phyloP scores from a whole-genome alignment of 495 filamentous ascomycete genomes.

The Achaetomiella virescens region DNA sequence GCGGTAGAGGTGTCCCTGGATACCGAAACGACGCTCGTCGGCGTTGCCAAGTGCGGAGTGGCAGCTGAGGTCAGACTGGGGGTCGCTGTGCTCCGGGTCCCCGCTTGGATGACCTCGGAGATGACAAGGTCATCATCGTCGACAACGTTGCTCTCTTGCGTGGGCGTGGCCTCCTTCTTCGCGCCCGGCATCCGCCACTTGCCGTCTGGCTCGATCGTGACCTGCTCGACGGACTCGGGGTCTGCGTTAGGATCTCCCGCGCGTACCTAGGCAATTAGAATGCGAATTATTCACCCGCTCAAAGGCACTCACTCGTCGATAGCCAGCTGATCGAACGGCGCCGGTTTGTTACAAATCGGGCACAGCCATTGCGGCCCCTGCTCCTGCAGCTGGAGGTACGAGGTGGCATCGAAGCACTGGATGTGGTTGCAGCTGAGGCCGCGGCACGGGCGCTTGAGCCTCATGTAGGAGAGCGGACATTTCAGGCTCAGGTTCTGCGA shows the following conservation, averaged over 20 bases:
- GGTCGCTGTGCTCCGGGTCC: constrained; percentile 13
- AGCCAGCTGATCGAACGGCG: constrained; percentile 72
- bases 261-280: constrained; percentile 60
- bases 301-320: constrained; percentile 69
- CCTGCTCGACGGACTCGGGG: constrained; percentile 66
- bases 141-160: constrained; percentile 25
- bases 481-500: constrained; percentile 85
- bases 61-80: constrained; percentile 6
- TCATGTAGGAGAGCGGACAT: constrained; percentile 80
- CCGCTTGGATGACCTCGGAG: constrained; percentile 38
- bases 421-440: constrained; percentile 78
- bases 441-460: constrained; percentile 74
- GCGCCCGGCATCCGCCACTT: constrained; percentile 56
- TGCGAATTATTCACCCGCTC: neutral
- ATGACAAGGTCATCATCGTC: constrained; percentile 69
- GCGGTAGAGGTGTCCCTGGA: constrained; percentile 31
- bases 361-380: constrained; percentile 94
- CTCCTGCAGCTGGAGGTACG: constrained; percentile 88
- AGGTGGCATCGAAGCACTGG: constrained; percentile 92
- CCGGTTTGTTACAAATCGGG: constrained; percentile 80
- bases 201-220: constrained; percentile 84
- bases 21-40: constrained; percentile 16
- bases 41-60: constrained; percentile 23
- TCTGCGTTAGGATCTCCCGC: constrained; percentile 70
- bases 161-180: constrained; percentile 20